Evolutionary conservation across 495 filamentous ascomycete genomes (phyloP).

Genomic region (Pseudoneurospora amorphoporcata): DNA sequence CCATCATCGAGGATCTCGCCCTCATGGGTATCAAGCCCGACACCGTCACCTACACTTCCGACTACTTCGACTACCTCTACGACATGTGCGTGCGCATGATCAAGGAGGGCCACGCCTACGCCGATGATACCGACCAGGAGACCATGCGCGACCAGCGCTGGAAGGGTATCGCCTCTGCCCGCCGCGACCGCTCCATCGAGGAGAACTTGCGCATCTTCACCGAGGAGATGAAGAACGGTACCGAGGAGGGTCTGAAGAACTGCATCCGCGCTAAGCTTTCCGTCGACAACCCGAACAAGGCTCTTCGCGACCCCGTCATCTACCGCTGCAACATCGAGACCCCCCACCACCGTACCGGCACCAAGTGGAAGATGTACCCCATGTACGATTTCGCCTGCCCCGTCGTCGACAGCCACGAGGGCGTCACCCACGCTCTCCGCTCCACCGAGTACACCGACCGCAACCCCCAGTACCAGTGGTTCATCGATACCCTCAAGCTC

Average conservation of each 20-base stretch:
- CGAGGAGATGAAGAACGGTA: constrained; percentile 80
- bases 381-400: constrained; percentile 94
- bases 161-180: constrained; percentile 62
- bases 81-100: constrained; percentile 68
- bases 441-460: constrained; percentile 97
- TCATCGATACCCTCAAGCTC: constrained; percentile 74
- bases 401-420: constrained; percentile 80
- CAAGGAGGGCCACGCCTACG: constrained; percentile 76
- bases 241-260: constrained; percentile 63
- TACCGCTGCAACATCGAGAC: constrained; percentile 76
- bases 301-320: constrained; percentile 86
- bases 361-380: constrained; percentile 88
- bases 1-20: constrained; percentile 75
- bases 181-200: constrained; percentile 66
- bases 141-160: constrained; percentile 73
- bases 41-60: constrained; percentile 65
- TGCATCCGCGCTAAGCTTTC: constrained; percentile 88
- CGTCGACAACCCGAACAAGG: constrained; percentile 72
- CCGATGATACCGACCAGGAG: constrained; percentile 81
- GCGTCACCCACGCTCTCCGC: constrained; percentile 87
- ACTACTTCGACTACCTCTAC: constrained; percentile 86
- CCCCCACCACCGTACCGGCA: constrained; percentile 79
- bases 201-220: constrained; percentile 65
- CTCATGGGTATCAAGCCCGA: constrained; percentile 83
- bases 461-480: constrained; percentile 96